A percentile compares a stretch with the other conserved stretches of the same genome.
Conservation (phyloP, 1,284 basidiomycete genomes). For the Neonothopanus nambi region DNA sequence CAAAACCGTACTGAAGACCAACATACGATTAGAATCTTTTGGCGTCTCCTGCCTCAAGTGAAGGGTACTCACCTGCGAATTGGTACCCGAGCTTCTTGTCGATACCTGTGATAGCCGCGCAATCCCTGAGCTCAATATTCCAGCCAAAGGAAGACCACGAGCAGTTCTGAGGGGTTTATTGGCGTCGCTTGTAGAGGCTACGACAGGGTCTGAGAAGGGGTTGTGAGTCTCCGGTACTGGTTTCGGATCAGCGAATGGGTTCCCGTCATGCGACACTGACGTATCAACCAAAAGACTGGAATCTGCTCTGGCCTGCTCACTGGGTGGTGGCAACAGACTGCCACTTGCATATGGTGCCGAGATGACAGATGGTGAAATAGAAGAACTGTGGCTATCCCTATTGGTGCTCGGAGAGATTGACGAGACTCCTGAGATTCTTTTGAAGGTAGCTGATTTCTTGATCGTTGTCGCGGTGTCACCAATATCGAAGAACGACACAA, state of each 20-base stretch:
- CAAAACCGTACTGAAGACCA: no score
- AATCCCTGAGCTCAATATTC: no score
- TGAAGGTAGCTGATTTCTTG: constrained; percentile 7
- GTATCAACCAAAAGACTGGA: not conserved
- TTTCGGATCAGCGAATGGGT: constrained; percentile 9
- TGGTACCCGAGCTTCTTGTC: no score
- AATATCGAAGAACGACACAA: constrained; percentile 3
- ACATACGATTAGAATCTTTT: no score
- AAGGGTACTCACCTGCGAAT: no score
- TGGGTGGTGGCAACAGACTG: not conserved
- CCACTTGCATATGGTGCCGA: not conserved
- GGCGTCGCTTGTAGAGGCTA: no score
- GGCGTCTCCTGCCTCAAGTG: no score
- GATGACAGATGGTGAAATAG: not conserved
- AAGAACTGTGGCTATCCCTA: not conserved
- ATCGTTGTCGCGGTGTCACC: constrained; percentile 5
- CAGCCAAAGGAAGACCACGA: no score
- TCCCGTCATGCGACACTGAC: not conserved
- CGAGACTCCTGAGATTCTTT: not conserved
- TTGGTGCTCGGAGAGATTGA: not conserved
- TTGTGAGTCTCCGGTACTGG: not conserved
- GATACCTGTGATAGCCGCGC: no score
- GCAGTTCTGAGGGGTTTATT: no score
- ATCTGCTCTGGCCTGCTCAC: not conserved
- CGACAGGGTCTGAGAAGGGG: constrained; percentile 9